Conservation (phyloP, 768 basidiomycete genomes). For the Hygrocybe punicea region DNA sequence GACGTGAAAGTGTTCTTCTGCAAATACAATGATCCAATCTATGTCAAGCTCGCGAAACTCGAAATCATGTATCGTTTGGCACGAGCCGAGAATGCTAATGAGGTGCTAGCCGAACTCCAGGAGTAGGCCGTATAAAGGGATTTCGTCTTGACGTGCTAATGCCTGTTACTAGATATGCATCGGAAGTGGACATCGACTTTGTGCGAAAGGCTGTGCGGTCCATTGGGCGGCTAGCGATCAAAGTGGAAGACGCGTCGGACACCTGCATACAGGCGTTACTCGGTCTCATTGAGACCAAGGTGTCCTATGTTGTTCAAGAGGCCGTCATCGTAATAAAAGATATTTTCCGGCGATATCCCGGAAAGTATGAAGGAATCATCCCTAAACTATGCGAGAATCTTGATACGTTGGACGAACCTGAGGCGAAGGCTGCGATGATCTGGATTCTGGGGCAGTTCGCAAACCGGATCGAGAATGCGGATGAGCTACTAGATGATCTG, state of each 20-base stretch:
- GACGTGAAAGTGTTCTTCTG: constrained; percentile 99
- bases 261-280: constrained; percentile 85
- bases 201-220: constrained; percentile 97
- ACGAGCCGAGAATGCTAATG: constrained; percentile 87
- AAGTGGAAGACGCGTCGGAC: constrained; percentile 86
- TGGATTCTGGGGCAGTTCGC: constrained; percentile 99
- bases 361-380: constrained; percentile 94
- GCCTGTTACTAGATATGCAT: constrained; percentile 69
- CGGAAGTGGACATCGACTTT: constrained; percentile 97
- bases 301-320: constrained; percentile 95
- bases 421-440: constrained; percentile 95
- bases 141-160: neutral
- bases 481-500: constrained; percentile 91
- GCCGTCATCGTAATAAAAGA: constrained; percentile 97
- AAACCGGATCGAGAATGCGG: constrained; percentile 90
- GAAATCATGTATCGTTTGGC: constrained; percentile 99
- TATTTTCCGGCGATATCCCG: constrained; percentile 95
- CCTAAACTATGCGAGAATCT: constrained; percentile 90
- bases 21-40: constrained; percentile 99
- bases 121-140: constrained; percentile 54
- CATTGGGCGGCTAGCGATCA: constrained; percentile 97
- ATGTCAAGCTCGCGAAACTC: constrained; percentile 95
- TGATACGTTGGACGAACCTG: constrained; percentile 89
- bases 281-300: constrained; percentile 85
- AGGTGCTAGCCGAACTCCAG: constrained; percentile 91